phyloP scores from a whole-genome alignment of 768 basidiomycete genomes.

The Cubamyces sp. region DNA sequence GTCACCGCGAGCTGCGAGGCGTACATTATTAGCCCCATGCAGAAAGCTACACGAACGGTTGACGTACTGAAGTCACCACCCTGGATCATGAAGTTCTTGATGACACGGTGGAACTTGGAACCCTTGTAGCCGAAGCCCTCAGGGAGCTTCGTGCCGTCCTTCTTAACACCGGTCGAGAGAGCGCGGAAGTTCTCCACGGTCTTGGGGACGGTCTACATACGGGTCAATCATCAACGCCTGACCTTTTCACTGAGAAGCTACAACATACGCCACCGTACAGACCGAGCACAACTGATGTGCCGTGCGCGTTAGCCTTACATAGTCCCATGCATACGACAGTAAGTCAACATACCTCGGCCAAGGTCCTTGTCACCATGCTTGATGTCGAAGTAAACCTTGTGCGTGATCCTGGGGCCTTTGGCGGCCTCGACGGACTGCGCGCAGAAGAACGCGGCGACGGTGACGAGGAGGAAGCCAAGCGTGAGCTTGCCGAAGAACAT shows the following conservation, averaged over 20 bases:
- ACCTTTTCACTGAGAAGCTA: not conserved
- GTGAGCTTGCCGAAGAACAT: slow-evolving; percentile 66
- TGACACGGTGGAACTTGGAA: slow-evolving; percentile 95
- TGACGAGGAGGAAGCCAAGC: slow-evolving; percentile 62
- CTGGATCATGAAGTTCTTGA: slow-evolving; percentile 97
- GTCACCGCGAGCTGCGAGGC: slow-evolving; percentile 70
- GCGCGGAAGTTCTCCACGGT: slow-evolving; percentile 98
- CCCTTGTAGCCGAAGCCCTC: slow-evolving; percentile 93
- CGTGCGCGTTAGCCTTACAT: not conserved
- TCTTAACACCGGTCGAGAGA: slow-evolving; percentile 80
- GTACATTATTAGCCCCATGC: slow-evolving; percentile 24
- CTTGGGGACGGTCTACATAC: slow-evolving; percentile 83
- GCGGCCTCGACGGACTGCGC: slow-evolving; percentile 75
- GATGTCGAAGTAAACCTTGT: slow-evolving; percentile 95
- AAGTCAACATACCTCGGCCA: slow-evolving; percentile 68
- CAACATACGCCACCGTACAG: slow-evolving; percentile 80
- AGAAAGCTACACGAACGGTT: slow-evolving; percentile 7
- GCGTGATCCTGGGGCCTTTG: slow-evolving; percentile 87
- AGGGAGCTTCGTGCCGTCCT: slow-evolving; percentile 66
- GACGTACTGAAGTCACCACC: slow-evolving; percentile 96
- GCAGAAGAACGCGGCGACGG: slow-evolving; percentile 72
- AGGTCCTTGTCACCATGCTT: slow-evolving; percentile 87
- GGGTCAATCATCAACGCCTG: not conserved
- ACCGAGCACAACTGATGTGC: slow-evolving; percentile 72
- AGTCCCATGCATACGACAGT: slow-evolving; percentile 16